Conservation (phyloP, 768 basidiomycete species). For the Boletus rex-veris region DNA sequence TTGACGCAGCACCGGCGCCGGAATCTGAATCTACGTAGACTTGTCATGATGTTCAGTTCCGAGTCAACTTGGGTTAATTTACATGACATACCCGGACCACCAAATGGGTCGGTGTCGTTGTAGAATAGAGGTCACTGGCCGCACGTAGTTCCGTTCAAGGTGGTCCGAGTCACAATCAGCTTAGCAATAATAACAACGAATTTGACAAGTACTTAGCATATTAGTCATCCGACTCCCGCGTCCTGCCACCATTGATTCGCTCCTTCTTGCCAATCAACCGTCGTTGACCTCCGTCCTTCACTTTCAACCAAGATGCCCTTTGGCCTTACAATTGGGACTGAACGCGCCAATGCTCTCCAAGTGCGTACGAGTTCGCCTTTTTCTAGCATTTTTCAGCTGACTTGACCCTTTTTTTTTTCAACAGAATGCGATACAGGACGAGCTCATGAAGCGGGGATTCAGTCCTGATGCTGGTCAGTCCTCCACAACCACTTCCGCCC, state of each 20-base stretch:
- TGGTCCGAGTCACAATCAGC: not conserved
- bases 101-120: not conserved
- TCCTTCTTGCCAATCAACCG: conserved; percentile 27
- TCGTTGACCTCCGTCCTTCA: conserved; percentile 22
- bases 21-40: not conserved
- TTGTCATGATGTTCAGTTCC: conserved; percentile 1
- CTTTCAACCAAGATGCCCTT: conserved; percentile 51
- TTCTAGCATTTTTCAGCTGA: conserved; percentile 14
- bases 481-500: conserved; percentile 3
- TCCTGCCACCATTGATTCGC: conserved; percentile 19
- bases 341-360: conserved; percentile 68
- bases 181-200: conserved; percentile 1
- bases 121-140: too few relatives aligned
- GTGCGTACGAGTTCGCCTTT: conserved; percentile 34
- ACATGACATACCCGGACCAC: not conserved
- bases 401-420: conserved; percentile 7
- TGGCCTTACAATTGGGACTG: conserved; percentile 75
- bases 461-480: conserved; percentile 69
- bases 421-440: conserved; percentile 77
- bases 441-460: conserved; percentile 70
- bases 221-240: conserved; percentile 26
- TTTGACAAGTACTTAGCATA: conserved; percentile 15
- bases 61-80: not conserved
- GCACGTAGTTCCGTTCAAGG: not conserved
- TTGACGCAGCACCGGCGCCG: not conserved